A percentile compares a stretch with the other conserved stretches of the same genome.
Conservation (phyloP, 495 filamentous ascomycete genomes). For the Xeromyces bisporus region DNA sequence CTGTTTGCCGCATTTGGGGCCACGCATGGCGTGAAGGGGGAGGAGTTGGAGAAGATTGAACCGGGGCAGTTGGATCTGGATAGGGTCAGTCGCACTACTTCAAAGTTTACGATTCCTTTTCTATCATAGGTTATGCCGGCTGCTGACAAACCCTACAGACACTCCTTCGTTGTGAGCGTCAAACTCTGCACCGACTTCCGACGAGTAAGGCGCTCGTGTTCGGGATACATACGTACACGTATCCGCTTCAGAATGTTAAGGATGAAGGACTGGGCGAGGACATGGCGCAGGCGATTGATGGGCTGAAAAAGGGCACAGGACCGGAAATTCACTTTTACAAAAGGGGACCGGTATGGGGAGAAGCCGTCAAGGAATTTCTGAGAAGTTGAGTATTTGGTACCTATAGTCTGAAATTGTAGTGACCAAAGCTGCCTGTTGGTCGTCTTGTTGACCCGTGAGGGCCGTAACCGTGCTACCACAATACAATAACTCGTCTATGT, state of each 20-base stretch:
- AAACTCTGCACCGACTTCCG: constrained; percentile 60
- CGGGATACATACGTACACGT: constrained; percentile 66
- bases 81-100: constrained; percentile 15
- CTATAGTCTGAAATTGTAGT: too few relatives aligned
- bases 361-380: constrained; percentile 41
- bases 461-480: too few relatives aligned
- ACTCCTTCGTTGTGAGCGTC: constrained; percentile 52
- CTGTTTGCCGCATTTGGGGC: constrained; percentile 37
- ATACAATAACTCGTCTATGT: too few relatives aligned
- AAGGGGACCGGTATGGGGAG: constrained; percentile 47
- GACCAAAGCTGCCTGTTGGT: too few relatives aligned
- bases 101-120: constrained; percentile 1
- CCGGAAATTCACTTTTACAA: constrained; percentile 56
- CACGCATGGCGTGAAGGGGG: constrained; percentile 22
- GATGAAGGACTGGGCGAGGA: constrained; percentile 48
- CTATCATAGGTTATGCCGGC: not conserved
- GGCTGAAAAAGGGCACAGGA: constrained; percentile 49
- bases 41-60: constrained; percentile 21
- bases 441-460: too few relatives aligned
- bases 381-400: too few relatives aligned
- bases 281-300: constrained; percentile 56
- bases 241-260: constrained; percentile 49
- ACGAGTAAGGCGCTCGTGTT: constrained; percentile 51
- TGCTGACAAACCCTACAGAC: constrained; percentile 20
- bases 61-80: constrained; percentile 32